Base-by-base conservation (phyloP, 176 grass and related monocot species). In the Carex myosuroides region DNA sequence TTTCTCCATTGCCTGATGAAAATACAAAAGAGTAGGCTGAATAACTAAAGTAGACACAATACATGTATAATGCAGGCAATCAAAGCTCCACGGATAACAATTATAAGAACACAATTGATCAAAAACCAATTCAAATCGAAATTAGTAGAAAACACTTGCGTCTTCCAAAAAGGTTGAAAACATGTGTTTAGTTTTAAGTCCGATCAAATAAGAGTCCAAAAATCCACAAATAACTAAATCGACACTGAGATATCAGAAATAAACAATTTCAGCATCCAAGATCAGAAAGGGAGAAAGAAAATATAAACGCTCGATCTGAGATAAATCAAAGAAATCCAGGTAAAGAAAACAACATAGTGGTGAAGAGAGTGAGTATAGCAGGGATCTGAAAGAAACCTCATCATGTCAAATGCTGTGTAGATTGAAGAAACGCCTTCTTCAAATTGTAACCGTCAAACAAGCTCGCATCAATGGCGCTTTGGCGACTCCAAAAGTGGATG, bases 371-470 rank as follows among this genome's bases (percentile, higher is more conserved):
- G 50, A 78, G 24, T 78, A 7, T 56, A 35, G 22, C 29, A 64
- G 63, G 84, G 89, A 91, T 91, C 91, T 91, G 83, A 69, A 79
- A 66, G 54, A 13, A 68, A 96, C 91, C 89, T 91, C 68, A 88
- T 91, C 81, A 91, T 86, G 58, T 91, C 85, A 85, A 91, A 91
- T 92, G 91, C 85, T 56, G 91, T 58, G 17, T 59, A 0, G 75
- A 85, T 42, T 57, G 85, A 87, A 41, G 83, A 57, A 10, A 86
- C 80, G 85, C 88, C 93, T 85, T 14, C 82, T 67, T 44, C 82
- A 86, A 86, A 91, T 86, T 69, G 89, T 83, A 84, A 82, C 64
- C 58, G 83, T 85, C 56, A 33, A 82, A 37, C 87, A 67, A 71
- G 60, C 68, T 7, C 83, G 87, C 92, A 94, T 94, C 90, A 57